phyloP scores from a whole-genome alignment of 768 basidiomycete genomes.

The Russula vinacea region DNA sequence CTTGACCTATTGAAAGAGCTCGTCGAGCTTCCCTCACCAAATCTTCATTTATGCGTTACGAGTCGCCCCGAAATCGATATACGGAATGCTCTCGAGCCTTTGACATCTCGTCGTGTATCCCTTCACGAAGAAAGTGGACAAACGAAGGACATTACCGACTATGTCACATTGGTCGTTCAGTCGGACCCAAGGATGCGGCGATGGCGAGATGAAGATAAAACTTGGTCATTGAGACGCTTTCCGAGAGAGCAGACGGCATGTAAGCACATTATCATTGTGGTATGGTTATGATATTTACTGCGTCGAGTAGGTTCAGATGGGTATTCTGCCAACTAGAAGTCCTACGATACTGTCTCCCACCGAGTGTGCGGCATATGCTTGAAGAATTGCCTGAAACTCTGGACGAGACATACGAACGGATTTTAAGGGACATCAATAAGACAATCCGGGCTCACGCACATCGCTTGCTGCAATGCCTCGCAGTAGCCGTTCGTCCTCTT shows the following conservation, averaged over 20 bases:
- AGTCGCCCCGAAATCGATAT: conserved; percentile 12
- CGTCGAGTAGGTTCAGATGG: conserved; percentile 1
- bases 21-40: background rate
- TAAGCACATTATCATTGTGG: background rate
- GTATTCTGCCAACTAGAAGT: conserved; percentile 2
- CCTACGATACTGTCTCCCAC: conserved; percentile 1
- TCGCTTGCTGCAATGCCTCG: conserved; percentile 8
- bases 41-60: conserved; percentile 9
- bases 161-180: background rate
- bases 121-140: conserved; percentile 13
- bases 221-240: background rate
- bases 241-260: conserved; percentile 13
- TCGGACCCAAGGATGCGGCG: conserved; percentile 1
- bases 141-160: background rate
- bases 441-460: background rate
- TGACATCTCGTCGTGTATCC: background rate
- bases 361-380: background rate
- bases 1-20: conserved; percentile 1
- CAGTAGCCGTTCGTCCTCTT: conserved; percentile 1
- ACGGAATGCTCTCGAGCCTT: background rate
- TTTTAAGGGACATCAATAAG: conserved; percentile 6
- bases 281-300: background rate
- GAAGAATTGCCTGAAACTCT: conserved; percentile 1
- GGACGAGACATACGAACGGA: conserved; percentile 15
- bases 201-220: conserved; percentile 5